Conservation (phyloP, 129 eudicot species). For the Tagetes erecta region DNA sequence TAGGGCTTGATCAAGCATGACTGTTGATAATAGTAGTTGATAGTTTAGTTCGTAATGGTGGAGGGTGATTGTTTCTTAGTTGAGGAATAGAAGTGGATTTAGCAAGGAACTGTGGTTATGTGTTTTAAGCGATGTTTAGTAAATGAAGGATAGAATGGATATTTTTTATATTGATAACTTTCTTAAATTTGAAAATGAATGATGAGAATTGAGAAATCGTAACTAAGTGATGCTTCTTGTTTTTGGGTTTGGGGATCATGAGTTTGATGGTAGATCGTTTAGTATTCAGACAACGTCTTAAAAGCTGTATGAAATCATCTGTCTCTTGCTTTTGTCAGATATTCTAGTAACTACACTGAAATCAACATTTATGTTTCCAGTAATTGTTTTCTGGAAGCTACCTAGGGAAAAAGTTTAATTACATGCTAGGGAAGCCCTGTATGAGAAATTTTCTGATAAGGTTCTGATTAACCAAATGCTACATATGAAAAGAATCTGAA, state of each 20-base stretch:
- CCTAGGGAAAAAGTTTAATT: neutral
- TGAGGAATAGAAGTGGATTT: neutral
- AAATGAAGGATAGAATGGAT: neutral
- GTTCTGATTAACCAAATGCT: neutral
- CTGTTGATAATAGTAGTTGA: slow-evolving; percentile 20
- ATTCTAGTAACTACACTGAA: neutral
- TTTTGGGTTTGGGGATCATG: slow-evolving; percentile 12
- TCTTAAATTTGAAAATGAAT: neutral
- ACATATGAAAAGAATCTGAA: neutral
- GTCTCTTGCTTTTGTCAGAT: neutral
- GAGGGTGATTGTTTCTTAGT: slow-evolving; percentile 18
- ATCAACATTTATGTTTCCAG: slow-evolving; percentile 7
- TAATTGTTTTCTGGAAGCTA: slow-evolving; percentile 6
- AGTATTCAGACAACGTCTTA: neutral
- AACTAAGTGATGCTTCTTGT: slow-evolving; percentile 4
- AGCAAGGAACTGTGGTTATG: slow-evolving; percentile 8
- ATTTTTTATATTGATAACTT: neutral
- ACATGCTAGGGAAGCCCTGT: neutral
- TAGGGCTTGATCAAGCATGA: slow-evolving; percentile 19
- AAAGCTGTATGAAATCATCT: slow-evolving; percentile 9
- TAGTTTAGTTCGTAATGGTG: slow-evolving; percentile 9
- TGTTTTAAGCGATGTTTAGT: neutral
- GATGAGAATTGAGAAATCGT: slow-evolving; percentile 3
- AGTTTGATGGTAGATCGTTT: slow-evolving; percentile 4
- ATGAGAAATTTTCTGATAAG: neutral